phyloP scores from a whole-genome alignment of 2,329 filamentous ascomycete genomes.

The Davidsoniella neocaledoniae region DNA sequence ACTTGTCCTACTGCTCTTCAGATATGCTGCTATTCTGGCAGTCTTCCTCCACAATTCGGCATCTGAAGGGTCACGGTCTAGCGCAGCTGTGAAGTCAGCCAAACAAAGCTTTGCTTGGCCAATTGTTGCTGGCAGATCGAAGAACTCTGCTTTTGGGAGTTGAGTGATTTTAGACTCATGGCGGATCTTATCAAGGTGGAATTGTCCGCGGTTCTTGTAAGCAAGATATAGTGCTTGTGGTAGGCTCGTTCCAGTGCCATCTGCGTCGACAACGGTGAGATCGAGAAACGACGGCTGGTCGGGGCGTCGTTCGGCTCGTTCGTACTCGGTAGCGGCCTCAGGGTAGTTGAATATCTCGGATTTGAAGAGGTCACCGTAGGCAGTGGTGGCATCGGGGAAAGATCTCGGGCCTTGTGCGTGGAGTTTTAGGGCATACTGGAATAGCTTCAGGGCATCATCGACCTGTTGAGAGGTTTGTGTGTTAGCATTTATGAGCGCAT shows the following conservation, averaged over 20 bases:
- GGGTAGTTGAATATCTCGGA: conserved; percentile 91
- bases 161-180: conserved; percentile 25
- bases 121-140: conserved; percentile 23
- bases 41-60: conserved; percentile 47
- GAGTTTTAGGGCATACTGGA: conserved; percentile 77
- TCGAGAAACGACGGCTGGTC: conserved; percentile 28
- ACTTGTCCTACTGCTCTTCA: conserved; percentile 39
- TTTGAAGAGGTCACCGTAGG: conserved; percentile 70
- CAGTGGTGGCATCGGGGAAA: conserved; percentile 59
- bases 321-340: conserved; percentile 72
- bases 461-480: conserved; percentile 33
- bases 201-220: conserved; percentile 92
- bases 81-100: conserved; percentile 38
- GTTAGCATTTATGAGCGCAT: not conserved
- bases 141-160: conserved; percentile 18
- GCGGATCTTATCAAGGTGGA: conserved; percentile 59
- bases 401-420: conserved; percentile 71
- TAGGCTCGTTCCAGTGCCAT: conserved; percentile 42
- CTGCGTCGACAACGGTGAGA: conserved; percentile 10
- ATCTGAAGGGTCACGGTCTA: conserved; percentile 50
- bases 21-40: conserved; percentile 39
- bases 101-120: conserved; percentile 30
- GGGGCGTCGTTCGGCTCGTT: conserved; percentile 45
- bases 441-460: conserved; percentile 89
- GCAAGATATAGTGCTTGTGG: conserved; percentile 83